Conservation (phyloP, 805 yeast species). For the Ogataea zsoltii region DNA sequence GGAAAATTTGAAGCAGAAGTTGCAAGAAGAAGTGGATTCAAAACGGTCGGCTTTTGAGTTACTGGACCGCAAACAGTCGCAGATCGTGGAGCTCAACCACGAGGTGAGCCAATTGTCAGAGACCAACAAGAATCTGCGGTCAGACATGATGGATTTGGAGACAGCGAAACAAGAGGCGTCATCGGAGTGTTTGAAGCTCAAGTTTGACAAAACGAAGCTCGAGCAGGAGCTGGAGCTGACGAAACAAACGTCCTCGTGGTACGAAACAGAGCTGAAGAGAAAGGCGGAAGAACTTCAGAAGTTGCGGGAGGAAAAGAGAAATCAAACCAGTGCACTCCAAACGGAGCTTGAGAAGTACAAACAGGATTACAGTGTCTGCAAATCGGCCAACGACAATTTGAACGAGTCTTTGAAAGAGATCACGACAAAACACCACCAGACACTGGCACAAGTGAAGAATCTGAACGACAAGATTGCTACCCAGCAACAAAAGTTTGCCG, state of each 20-base stretch:
- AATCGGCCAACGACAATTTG: constrained; percentile 34
- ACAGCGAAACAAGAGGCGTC: constrained; percentile 32
- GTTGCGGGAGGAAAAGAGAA: constrained; percentile 30
- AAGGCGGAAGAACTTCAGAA: constrained; percentile 30
- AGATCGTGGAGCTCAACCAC: constrained; percentile 36
- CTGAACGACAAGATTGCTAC: constrained; percentile 44
- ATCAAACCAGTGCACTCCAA: constrained; percentile 34
- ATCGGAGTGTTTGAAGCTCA: constrained; percentile 28
- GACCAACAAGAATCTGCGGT: constrained; percentile 43
- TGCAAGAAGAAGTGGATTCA: constrained; percentile 26
- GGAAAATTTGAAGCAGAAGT: constrained; percentile 15
- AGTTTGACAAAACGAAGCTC: constrained; percentile 28
- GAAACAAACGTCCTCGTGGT: constrained; percentile 36
- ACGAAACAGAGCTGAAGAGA: constrained; percentile 35
- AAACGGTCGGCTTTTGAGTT: constrained; percentile 36
- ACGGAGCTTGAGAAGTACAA: constrained; percentile 37
- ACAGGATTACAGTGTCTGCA: constrained; percentile 32
- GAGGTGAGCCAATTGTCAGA: constrained; percentile 43
- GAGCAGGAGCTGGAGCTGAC: constrained; percentile 34
- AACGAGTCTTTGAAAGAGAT: constrained; percentile 38
- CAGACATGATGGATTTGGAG: constrained; percentile 39
- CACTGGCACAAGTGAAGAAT: constrained; percentile 46
- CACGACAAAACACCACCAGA: constrained; percentile 41
- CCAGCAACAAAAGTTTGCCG: constrained; percentile 51
- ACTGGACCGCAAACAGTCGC: constrained; percentile 38